Percentiles rank a stretch among this genome's conserved stretches.
Conservation (phyloP, 1,139 yeast species). For the Blastobotrys buckinghamii region DNA sequence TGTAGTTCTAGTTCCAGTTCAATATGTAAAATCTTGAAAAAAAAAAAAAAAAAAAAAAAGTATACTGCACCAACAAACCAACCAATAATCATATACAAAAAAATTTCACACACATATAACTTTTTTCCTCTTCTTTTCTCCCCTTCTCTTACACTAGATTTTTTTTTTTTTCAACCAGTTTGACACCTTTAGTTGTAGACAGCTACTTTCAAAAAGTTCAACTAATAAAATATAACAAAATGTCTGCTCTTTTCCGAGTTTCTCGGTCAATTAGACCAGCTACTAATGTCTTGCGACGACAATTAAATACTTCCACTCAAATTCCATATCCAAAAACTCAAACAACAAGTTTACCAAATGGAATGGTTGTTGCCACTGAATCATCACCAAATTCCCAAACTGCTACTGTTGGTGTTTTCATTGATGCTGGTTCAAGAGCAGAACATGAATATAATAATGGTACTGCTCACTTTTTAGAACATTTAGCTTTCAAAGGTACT, state of each 20-base stretch:
- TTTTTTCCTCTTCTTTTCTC: not conserved
- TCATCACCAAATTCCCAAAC: constrained; percentile 81
- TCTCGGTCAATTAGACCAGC: constrained; percentile 14
- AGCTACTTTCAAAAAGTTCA: too few relatives aligned
- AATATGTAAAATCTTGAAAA: too few relatives aligned
- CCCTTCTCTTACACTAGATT: not conserved
- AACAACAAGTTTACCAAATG: constrained; percentile 68
- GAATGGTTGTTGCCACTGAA: constrained; percentile 91
- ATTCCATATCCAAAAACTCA: constrained; percentile 41
- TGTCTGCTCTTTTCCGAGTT: constrained; percentile 27
- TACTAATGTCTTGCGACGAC: constrained; percentile 16
- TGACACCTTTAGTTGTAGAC: not conserved
- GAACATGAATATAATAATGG: constrained; percentile 82
- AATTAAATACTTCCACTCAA: constrained; percentile 26
- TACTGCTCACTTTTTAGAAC: constrained; percentile 96
- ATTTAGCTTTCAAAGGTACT: constrained; percentile 94
- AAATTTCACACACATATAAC: too few relatives aligned
- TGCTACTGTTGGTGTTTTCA: constrained; percentile 97
- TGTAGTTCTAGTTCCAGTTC: too few relatives aligned
- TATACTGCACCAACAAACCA: not conserved
- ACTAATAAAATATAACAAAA: constrained; percentile 6
- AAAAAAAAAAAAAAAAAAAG: not conserved
- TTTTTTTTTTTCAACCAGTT: not conserved
- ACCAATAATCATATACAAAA: not conserved
- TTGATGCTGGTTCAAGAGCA: constrained; percentile 97